A percentile compares a stretch with the other conserved stretches of the same genome.
Evolutionary conservation across 371 early-diverging fungal genomes (phyloP).

Genomic region (Syncephalis fuscata): DNA sequence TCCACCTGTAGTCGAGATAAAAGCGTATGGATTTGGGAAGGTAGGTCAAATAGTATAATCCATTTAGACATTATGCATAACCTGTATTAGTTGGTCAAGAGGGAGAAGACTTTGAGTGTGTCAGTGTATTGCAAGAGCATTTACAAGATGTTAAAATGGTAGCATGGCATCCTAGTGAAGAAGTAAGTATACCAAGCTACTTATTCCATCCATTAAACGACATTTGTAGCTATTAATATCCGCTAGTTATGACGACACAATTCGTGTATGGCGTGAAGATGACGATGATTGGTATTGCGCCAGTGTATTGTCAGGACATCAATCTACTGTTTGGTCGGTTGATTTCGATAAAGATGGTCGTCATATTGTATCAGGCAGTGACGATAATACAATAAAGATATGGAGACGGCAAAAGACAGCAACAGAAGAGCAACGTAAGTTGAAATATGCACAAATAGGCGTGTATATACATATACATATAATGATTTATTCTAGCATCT

Average conservation of each 20-base stretch:
- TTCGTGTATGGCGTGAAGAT: conserved; percentile 73
- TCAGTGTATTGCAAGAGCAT: conserved; percentile 90
- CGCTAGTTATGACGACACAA: conserved; percentile 88
- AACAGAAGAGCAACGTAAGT: conserved; percentile 17
- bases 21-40: conserved; percentile 97
- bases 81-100: conserved; percentile 32
- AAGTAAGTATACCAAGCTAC: conserved; percentile 21
- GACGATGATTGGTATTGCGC: conserved; percentile 91
- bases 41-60: no score
- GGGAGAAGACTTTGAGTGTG: conserved; percentile 78
- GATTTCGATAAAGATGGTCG: conserved; percentile 71
- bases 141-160: conserved; percentile 93
- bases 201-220: background rate
- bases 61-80: no score
- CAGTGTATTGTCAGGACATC: conserved; percentile 68
- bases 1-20: conserved; percentile 93
- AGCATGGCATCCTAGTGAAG: conserved; percentile 75
- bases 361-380: conserved; percentile 61
- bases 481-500: conserved; percentile 9
- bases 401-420: conserved; percentile 49
- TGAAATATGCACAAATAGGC: no score
- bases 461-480: no score
- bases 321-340: conserved; percentile 84
- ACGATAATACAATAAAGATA: conserved; percentile 69
- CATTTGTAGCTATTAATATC: conserved; percentile 54